Base-by-base conservation (phyloP, 768 basidiomycete species). In the Basidioascus undulatus region DNA sequence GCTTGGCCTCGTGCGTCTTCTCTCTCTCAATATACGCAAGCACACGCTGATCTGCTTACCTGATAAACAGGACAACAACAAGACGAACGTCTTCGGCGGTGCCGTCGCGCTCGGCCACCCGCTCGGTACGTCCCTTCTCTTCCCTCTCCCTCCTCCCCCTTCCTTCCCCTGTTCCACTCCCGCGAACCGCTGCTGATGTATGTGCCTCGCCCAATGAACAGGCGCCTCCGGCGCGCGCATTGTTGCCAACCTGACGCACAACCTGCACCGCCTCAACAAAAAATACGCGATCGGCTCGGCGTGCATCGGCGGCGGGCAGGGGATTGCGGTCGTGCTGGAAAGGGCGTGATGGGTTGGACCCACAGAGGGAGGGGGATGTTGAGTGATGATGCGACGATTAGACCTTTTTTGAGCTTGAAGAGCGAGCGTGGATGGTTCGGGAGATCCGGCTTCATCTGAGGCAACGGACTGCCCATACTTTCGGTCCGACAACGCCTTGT, bases 251-350 rank as follows among this genome's bases (percentile, higher is more conserved):
- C 44, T 61, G 15, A 55, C 57, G 3, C 59, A 59, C 48, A 60
- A 60, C 46, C 49, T 62, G 0, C 52, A 51, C 41, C 50, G 58
- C 30, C 45, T 59, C 9, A 45, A 60, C 39, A 55, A 59, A 47
- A 45, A 55, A 16, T 62, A 59, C 50, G 61, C 58, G 1, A 44
- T 62, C 23, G 61, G 59, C 13, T 52, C 57, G 0, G 61, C 61
- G 13, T 62, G 61, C 51, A 62, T 62, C 41, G 61, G 61, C 26
- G 59, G 59, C 8, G 59, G 59, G 30, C 59, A 59, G 43, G 57
- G 56, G 4, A 55, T 58, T 35, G 57, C 58, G 2, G 54, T 59
- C 6, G 45, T 57, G 2, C 38, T 59, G 13, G 56, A 59, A 47
- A 43, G 51, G 45, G 42, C 39, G 6, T 47, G 38, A 44, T 42